Evolutionary conservation across 352 stramenopile genomes (phyloP), one percentile per base, ranked within the genome.

Genomic region (Globisporangium canariense): DNA sequence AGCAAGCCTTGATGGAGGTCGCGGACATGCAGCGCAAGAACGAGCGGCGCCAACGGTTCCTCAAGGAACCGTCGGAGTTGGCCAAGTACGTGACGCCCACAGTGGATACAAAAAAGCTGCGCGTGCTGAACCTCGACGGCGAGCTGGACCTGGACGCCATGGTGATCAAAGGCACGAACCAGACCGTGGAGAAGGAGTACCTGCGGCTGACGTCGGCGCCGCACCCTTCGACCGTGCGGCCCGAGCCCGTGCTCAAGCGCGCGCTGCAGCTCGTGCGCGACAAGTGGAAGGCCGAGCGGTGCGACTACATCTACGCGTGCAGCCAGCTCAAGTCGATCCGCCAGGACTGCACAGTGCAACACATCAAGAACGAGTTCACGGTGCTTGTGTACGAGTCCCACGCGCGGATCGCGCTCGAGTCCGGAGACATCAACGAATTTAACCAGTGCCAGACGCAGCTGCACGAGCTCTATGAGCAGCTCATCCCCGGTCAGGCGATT

Each of bases 281-380:
- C 38, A 91, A 95, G 78, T 98, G 91, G 90, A 90, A 93, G 64
- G 65, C 86, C 58, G 75, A 77, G 67, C 76, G 88, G 49, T 89
- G 82, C 64, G 91, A 98, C 83, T 98, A 98, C 86, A 75, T 96
- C 64, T 97, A 97, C 85, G 84, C 97, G 67, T 99, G 97, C 87
- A 98, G 95, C 61, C 97, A 99, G 72, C 90, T 99, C 54, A 99
- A 99, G 76, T 98, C 97, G 30, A 98, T 99, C 66, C 93, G 98
- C 22, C 98, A 99, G 77, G 98, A 99, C 81, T 97, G 98, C 67
- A 99, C 95, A 16, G 96, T 99, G 32, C 94, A 98, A 71, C 88
- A 94, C 66, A 98, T 99, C 64, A 96, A 98, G 75, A 98, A 98
- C 76, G 78, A 74, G 13, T 99, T 99, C 80, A 98, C 97, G 2